Percentiles rank a stretch among this genome's conserved stretches.
phyloP scores from a whole-genome alignment of 164 flowering plant genomes.

The Liriodendron chinense region DNA sequence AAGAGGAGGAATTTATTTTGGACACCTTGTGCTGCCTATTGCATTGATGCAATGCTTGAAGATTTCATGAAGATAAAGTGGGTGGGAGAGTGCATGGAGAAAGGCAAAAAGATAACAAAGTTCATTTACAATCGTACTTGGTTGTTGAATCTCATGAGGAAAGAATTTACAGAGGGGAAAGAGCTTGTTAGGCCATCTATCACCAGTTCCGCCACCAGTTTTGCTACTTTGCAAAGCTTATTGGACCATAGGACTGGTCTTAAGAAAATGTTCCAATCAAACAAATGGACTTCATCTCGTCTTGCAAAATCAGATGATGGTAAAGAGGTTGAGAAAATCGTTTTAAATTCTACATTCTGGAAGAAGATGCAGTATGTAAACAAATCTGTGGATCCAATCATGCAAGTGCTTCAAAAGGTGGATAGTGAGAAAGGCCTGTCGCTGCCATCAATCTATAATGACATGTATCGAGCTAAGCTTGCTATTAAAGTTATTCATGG shows the following conservation, averaged over 20 bases:
- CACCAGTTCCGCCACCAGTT: slow-evolving; percentile 54
- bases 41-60: slow-evolving; percentile 64
- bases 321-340: slow-evolving; percentile 68
- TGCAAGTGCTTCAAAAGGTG: slow-evolving; percentile 58
- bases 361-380: slow-evolving; percentile 63
- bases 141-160: slow-evolving; percentile 68
- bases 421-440: slow-evolving; percentile 44
- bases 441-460: slow-evolving; percentile 65
- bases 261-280: slow-evolving; percentile 71
- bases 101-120: slow-evolving; percentile 63
- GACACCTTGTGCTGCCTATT: slow-evolving; percentile 75
- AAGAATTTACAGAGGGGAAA: slow-evolving; percentile 59
- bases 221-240: slow-evolving; percentile 50
- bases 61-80: slow-evolving; percentile 58
- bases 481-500: slow-evolving; percentile 61
- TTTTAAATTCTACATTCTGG: slow-evolving; percentile 67
- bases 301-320: slow-evolving; percentile 61
- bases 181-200: slow-evolving; percentile 66
- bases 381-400: slow-evolving; percentile 62
- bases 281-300: slow-evolving; percentile 64
- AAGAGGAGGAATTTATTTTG: slow-evolving; percentile 64
- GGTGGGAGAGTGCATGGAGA: slow-evolving; percentile 63
- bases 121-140: slow-evolving; percentile 66
- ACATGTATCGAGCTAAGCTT: slow-evolving; percentile 63
- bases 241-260: slow-evolving; percentile 53